Conservation (phyloP, 2,329 filamentous ascomycete species). For the Kalmusia sp. region DNA sequence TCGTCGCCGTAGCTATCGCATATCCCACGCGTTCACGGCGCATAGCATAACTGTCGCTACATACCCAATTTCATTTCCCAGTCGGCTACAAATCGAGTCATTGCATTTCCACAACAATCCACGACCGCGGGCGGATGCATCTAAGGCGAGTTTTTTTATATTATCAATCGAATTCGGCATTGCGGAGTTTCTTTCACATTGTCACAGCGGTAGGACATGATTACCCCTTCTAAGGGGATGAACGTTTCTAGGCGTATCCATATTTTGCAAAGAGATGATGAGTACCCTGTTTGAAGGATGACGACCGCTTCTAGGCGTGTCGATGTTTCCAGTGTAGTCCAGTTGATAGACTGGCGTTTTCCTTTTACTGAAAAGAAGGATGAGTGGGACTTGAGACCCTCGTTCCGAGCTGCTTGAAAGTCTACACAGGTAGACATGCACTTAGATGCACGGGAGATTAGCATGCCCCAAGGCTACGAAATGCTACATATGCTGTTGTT, state of each 20-base stretch:
- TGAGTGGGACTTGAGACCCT: background rate
- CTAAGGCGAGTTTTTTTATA: background rate
- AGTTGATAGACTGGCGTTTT: slow-evolving; percentile 37
- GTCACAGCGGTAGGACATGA: background rate
- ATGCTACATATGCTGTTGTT: too few relatives aligned
- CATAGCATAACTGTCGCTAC: background rate
- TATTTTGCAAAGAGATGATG: slow-evolving; percentile 19
- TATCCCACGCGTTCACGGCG: slow-evolving; percentile 11
- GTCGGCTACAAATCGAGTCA: background rate
- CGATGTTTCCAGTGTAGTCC: slow-evolving; percentile 32
- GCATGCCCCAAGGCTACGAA: too few relatives aligned
- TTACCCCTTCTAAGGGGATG: slow-evolving; percentile 15
- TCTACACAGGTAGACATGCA: too few relatives aligned
- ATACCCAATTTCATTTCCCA: slow-evolving; percentile 6
- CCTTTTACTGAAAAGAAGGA: background rate
- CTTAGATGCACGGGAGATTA: too few relatives aligned
- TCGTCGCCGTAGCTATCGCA: slow-evolving; percentile 25
- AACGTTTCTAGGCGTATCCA: slow-evolving; percentile 12
- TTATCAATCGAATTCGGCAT: background rate
- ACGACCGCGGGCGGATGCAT: background rate
- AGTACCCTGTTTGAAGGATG: slow-evolving; percentile 41
- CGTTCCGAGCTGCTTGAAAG: background rate
- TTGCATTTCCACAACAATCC: background rate
- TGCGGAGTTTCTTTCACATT: background rate
- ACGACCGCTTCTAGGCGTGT: slow-evolving; percentile 36